phyloP scores from a whole-genome alignment of 805 yeast genomes.

The Lachancea cidri region DNA sequence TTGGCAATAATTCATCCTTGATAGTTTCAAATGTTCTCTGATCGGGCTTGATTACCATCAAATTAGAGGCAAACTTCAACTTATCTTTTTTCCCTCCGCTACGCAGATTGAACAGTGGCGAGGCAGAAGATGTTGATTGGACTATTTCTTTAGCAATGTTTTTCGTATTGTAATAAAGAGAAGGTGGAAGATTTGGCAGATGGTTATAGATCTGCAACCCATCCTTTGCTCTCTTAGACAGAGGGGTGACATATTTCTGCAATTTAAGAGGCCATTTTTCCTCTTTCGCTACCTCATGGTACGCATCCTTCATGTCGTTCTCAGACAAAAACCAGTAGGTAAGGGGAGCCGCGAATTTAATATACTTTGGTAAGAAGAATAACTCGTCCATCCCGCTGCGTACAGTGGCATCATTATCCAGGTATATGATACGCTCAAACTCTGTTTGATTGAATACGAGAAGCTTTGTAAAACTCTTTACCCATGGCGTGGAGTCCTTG shows the following conservation, averaged over 20 bases:
- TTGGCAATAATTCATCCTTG: constrained; percentile 12
- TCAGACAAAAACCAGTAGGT: constrained; percentile 33
- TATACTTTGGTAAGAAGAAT: constrained; percentile 40
- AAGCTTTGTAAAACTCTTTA: constrained; percentile 46
- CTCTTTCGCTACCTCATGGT: constrained; percentile 11
- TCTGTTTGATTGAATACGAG: constrained; percentile 41
- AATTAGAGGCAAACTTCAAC: constrained; percentile 33
- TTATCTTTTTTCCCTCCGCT: constrained; percentile 13
- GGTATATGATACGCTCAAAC: constrained; percentile 45
- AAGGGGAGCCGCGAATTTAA: constrained; percentile 36
- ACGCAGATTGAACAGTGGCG: constrained; percentile 20
- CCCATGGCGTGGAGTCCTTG: constrained; percentile 38
- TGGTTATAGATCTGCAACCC: constrained; percentile 25
- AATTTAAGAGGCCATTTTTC: constrained; percentile 16
- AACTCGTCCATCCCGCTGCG: constrained; percentile 38
- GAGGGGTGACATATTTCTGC: constrained; percentile 18
- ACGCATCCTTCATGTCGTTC: constrained; percentile 11
- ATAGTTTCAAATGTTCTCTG: constrained; percentile 16
- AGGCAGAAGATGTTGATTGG: constrained; percentile 21
- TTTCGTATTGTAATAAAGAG: constrained; percentile 7
- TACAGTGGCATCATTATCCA: constrained; percentile 50
- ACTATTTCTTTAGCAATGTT: constrained; percentile 30
- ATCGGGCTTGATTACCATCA: constrained; percentile 52
- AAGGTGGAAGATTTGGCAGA: constrained; percentile 30
- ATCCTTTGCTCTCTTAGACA: constrained; percentile 11